These are phyloP conservation scores for Martiniozyma abietophila DNA, from an alignment of 805 yeast species.

Conservation along the genomic window DNA sequence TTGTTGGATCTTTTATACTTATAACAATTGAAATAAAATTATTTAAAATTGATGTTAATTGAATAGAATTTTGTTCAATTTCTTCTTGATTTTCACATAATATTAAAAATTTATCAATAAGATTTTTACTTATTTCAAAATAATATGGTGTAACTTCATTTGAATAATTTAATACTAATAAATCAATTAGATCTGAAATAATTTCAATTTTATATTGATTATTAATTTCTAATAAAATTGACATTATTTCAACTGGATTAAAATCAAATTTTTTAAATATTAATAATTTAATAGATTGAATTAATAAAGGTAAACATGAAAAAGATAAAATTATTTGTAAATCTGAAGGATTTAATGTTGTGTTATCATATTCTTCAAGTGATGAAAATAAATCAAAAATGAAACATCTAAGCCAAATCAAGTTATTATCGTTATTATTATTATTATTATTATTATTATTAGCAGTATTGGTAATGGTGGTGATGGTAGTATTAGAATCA, in stretches of 20 bases:
- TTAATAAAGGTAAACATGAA: constrained; percentile 33
- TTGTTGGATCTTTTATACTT: constrained; percentile 64
- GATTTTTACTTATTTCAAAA: constrained; percentile 48
- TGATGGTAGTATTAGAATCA: neutral
- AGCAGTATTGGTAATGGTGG: neutral
- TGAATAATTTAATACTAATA: constrained; percentile 78
- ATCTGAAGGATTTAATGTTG: constrained; percentile 1
- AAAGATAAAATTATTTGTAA: constrained; percentile 3
- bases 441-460: constrained; percentile 2
- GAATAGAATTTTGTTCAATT: constrained; percentile 32
- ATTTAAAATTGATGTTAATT: constrained; percentile 72
- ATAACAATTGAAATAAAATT: constrained; percentile 76
- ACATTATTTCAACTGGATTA: constrained; percentile 42
- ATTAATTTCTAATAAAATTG: constrained; percentile 58
- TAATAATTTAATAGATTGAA: constrained; percentile 8
- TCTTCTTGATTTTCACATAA: constrained; percentile 34
- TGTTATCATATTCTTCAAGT: neutral
- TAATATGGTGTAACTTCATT: constrained; percentile 88
- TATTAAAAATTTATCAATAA: constrained; percentile 65
- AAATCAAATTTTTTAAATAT: constrained; percentile 4
- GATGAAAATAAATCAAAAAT: constrained; percentile 10
- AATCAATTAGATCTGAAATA: constrained; percentile 84
- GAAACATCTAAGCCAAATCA: constrained; percentile 11
- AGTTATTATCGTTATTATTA: neutral
- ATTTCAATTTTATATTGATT: constrained; percentile 77